Evolutionary conservation across 139 green algal species (phyloP).

Genomic region (Chlamydomonas sp.): DNA sequence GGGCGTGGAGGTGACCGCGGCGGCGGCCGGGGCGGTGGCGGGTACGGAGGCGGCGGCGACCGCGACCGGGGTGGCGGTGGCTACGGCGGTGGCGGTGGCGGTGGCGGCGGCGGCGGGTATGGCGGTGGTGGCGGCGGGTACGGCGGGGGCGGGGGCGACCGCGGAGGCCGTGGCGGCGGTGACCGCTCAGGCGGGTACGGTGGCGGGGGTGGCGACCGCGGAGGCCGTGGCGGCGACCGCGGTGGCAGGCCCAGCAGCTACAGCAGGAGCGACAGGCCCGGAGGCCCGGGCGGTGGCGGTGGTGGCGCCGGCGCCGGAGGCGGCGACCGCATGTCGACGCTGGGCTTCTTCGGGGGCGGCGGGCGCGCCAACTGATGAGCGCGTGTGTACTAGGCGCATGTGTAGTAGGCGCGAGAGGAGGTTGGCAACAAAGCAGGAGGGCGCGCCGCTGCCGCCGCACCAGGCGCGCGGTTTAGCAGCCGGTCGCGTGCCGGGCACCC

Average conservation of each 20-base stretch:
- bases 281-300: not conserved
- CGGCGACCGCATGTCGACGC: not conserved
- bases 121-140: constrained; percentile 1
- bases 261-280: not conserved
- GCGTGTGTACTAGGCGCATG: too few species aligned
- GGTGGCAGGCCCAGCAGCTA: not conserved
- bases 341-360: too few species aligned
- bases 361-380: too few species aligned
- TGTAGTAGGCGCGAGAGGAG: too few species aligned
- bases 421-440: too few species aligned
- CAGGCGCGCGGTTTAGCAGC: too few species aligned
- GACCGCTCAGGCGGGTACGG: not conserved
- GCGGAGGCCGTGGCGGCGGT: not conserved
- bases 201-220: not conserved
- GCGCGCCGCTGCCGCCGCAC: too few species aligned
- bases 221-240: not conserved
- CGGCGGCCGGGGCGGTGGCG: not conserved
- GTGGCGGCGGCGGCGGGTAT: not conserved
- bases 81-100: not conserved
- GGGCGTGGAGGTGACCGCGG: not conserved
- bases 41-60: constrained; percentile 4
- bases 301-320: not conserved
- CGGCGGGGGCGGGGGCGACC: constrained; percentile 19
- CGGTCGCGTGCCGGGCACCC: too few species aligned
- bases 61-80: not conserved